phyloP scores from a whole-genome alignment of 1,139 yeast species.

The Kodamaea fungicola region DNA sequence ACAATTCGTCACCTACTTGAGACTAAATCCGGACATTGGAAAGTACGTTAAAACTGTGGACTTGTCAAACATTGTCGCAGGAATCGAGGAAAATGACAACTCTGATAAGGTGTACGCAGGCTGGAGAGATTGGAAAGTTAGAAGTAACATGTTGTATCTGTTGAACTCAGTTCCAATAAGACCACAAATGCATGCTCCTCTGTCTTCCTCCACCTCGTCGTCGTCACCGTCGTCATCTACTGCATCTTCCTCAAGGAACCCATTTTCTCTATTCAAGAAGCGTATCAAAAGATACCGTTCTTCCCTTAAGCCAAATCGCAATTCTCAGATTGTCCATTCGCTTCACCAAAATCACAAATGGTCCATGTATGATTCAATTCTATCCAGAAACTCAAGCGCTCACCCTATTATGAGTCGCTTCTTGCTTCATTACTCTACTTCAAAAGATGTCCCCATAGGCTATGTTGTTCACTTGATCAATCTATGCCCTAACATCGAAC shows the following conservation, averaged over 20 bases:
- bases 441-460: constrained; percentile 69
- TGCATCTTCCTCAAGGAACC: background rate
- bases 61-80: constrained; percentile 49
- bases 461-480: constrained; percentile 57
- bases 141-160: constrained; percentile 63
- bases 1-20: constrained; percentile 66
- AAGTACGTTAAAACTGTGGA: constrained; percentile 53
- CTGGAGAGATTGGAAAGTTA: constrained; percentile 87
- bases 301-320: too few relatives aligned
- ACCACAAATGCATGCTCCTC: background rate
- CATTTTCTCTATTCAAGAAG: background rate
- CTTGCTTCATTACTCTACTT: constrained; percentile 51
- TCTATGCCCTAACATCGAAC: constrained; percentile 53
- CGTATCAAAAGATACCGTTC: background rate
- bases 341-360: background rate
- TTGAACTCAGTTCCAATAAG: constrained; percentile 15
- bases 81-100: constrained; percentile 36
- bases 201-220: too few relatives aligned
- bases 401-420: constrained; percentile 65
- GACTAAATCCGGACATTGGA: constrained; percentile 55
- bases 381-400: constrained; percentile 15
- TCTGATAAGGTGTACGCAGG: constrained; percentile 49
- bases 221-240: background rate
- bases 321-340: too few relatives aligned
- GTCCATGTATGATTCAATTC: constrained; percentile 1